phyloP scores from a whole-genome alignment of 331 rosid genomes.

The Acacia pycnantha region DNA sequence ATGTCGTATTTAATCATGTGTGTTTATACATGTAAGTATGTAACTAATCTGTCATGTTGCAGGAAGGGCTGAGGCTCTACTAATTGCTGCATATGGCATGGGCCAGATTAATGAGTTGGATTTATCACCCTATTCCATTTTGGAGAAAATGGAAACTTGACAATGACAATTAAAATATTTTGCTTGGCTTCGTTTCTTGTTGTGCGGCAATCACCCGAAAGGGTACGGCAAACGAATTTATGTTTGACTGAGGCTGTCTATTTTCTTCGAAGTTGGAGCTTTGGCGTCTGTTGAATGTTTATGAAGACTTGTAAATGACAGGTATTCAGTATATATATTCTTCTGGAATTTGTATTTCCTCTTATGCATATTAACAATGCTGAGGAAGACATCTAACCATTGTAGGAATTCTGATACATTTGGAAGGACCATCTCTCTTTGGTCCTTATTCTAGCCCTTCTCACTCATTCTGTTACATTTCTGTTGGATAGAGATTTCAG shows the following conservation, averaged over 20 bases:
- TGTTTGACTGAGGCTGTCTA: neutral
- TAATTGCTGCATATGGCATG: neutral
- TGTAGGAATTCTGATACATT: neutral
- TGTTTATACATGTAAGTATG: neutral
- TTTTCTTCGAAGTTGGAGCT: neutral
- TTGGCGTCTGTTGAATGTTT: neutral
- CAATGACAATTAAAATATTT: neutral
- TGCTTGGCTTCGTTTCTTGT: neutral
- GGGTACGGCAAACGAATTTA: neutral
- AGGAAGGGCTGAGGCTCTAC: conserved; percentile 4
- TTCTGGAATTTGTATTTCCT: neutral
- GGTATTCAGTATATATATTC: neutral
- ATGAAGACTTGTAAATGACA: neutral
- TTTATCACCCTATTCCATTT: neutral
- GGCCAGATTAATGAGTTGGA: neutral
- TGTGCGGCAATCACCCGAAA: neutral
- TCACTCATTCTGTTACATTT: neutral
- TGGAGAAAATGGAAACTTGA: conserved; percentile 3
- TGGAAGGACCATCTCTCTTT: neutral
- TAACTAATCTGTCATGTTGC: neutral
- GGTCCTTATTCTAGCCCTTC: neutral
- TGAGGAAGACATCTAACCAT: neutral
- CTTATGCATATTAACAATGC: neutral
- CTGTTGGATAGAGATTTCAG: neutral
- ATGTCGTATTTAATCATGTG: neutral